Conservation (phyloP, 257 asterid genomes). For the Paulownia fortunei region DNA sequence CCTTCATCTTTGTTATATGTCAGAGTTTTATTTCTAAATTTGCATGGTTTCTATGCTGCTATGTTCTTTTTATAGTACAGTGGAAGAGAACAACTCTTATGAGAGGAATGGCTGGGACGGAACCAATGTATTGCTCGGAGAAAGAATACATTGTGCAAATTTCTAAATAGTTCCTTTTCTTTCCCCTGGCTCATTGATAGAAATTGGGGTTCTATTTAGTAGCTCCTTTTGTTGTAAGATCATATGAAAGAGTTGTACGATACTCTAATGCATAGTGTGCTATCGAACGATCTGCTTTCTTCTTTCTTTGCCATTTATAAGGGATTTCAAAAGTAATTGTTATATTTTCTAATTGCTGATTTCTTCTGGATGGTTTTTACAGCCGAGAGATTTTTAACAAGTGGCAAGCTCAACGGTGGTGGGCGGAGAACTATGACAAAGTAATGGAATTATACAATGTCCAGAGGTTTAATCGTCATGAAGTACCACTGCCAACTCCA, state of each 20-base stretch:
- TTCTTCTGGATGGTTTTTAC: conserved; percentile 35
- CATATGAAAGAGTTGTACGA: neutral
- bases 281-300: conserved; percentile 6
- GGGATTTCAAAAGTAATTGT: conserved; percentile 1
- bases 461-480: conserved; percentile 62
- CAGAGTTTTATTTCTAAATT: neutral
- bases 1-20: neutral
- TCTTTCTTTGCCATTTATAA: neutral
- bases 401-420: conserved; percentile 95
- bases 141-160: neutral
- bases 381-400: conserved; percentile 93
- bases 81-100: neutral
- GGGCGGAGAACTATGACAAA: conserved; percentile 88
- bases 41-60: neutral
- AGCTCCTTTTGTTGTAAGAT: neutral
- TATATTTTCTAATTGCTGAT: conserved; percentile 28
- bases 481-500: conserved; percentile 68
- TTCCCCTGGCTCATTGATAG: neutral
- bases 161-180: neutral
- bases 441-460: conserved; percentile 93
- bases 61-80: neutral
- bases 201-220: neutral
- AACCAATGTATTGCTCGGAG: neutral
- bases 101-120: neutral
- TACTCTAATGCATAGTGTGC: conserved; percentile 3